Conservation (phyloP, 2,329 filamentous ascomycete species). For the Diatrype stigma region DNA sequence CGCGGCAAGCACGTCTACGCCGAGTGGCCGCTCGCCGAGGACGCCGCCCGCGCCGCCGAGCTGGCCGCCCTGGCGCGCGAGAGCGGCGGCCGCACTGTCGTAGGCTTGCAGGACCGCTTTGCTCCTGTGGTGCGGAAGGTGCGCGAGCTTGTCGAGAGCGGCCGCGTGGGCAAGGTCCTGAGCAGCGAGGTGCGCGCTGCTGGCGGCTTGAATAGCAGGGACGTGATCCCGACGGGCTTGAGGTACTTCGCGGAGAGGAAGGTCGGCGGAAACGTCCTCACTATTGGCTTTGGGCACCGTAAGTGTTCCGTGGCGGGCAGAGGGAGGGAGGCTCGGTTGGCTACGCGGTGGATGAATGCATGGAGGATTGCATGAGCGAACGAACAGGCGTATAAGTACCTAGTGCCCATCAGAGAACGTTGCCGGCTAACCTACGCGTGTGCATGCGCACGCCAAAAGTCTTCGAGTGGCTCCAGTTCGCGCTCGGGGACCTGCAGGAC, state of each 20-base stretch:
- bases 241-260: constrained; percentile 46
- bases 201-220: constrained; percentile 32
- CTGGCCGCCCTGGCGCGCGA: constrained; percentile 33
- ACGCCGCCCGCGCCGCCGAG: constrained; percentile 35
- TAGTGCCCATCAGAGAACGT: constrained; percentile 34
- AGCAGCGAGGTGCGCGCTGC: constrained; percentile 42
- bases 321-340: too few relatives aligned
- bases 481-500: constrained; percentile 39
- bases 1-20: constrained; percentile 51
- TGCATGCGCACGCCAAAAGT: constrained; percentile 8
- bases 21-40: constrained; percentile 55
- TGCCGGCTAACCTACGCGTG: background rate
- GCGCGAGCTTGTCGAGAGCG: constrained; percentile 38
- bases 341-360: too few relatives aligned
- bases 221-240: constrained; percentile 28
- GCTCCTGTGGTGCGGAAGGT: constrained; percentile 41
- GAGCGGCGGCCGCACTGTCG: constrained; percentile 30
- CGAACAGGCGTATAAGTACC: constrained; percentile 41
- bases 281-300: constrained; percentile 5
- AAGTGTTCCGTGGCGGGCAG: too few relatives aligned
- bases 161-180: constrained; percentile 47
- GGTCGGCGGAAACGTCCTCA: constrained; percentile 26
- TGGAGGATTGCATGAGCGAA: too few relatives aligned
- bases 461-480: constrained; percentile 39
- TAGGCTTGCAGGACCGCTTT: constrained; percentile 49